Evolutionary conservation across 164 flowering plant species (phyloP).

Genomic region (Platanus orientalis): DNA sequence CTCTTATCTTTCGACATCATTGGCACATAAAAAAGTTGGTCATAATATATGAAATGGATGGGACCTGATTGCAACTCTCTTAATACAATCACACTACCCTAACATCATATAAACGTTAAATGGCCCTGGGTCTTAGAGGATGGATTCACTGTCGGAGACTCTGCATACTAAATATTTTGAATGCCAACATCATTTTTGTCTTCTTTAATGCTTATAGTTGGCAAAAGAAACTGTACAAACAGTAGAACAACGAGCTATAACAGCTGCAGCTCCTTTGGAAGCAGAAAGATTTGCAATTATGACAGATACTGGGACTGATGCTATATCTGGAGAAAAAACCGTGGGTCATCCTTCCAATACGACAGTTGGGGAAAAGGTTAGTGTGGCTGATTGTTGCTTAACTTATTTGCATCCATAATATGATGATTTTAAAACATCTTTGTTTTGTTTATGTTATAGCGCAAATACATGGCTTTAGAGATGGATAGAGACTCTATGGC

Average conservation of each 20-base stretch:
- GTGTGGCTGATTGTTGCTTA: constrained; percentile 7
- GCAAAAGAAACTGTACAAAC: constrained; percentile 29
- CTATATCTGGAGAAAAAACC: constrained; percentile 18
- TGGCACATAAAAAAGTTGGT: too few species aligned
- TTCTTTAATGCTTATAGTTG: constrained; percentile 24
- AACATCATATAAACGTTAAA: too few species aligned
- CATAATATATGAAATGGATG: too few species aligned
- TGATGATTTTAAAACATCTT: constrained; percentile 9
- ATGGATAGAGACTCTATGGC: constrained; percentile 30
- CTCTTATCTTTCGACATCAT: too few species aligned
- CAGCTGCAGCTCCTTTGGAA: constrained; percentile 61
- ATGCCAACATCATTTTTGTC: not conserved
- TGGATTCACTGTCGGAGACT: too few species aligned
- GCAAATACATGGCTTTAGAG: constrained; percentile 48
- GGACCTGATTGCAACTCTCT: too few species aligned
- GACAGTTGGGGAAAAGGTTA: constrained; percentile 64
- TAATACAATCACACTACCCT: too few species aligned
- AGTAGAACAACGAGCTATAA: constrained; percentile 56
- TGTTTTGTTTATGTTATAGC: constrained; percentile 42
- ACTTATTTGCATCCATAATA: constrained; percentile 7
- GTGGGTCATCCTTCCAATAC: constrained; percentile 10
- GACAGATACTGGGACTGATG: constrained; percentile 19
- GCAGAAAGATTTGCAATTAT: constrained; percentile 55
- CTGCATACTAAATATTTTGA: too few species aligned
- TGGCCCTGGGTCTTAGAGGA: too few species aligned